Base-by-base conservation (phyloP, 2,329 filamentous ascomycete genomes). In the Ascochyta pisi region DNA sequence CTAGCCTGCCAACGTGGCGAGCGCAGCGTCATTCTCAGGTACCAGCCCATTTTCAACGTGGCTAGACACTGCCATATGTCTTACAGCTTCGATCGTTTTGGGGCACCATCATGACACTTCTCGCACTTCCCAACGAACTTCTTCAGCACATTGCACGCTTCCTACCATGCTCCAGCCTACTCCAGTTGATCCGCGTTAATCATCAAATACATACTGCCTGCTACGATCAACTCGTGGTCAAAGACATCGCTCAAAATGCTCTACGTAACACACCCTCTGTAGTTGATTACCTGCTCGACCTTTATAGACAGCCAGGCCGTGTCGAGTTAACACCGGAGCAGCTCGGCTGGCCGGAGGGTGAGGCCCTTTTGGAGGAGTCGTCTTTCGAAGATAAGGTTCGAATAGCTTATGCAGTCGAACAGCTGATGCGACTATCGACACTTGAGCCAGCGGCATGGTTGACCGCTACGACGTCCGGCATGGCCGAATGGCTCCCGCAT, bases 401-500 rank as follows among this genome's bases (percentile, higher is more conserved):
- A 15, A 24, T 60, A 8, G 65, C 66, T 24, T 54, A 53, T 15
- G 63, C 66, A 4, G 58, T 63, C 3, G 65, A 67, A 40, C 46
- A 50, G 37, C 43, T 57, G 3, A 38, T 60, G 13, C 22, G 54
- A 31, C 47, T 33, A 16, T 56, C 22, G 19, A 45, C 37, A n/a
- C 43, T 42, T 10, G 44, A 48, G n/a, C 27, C 22, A 1, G 27
- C 41, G 4, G 41, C 52, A 45, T 55, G 53, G 46, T 10, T 55
- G 37, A 50, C 47, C 10, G 40, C 41, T 23, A 44, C 24, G 6
- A 33, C 34, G 5, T 49, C 31, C 9, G 61, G 62, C 16, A 19
- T 68, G 13, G 47, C 44, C 13, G 46, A 62, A 10, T 67, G 65
- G 67, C 52, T 70, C 7, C 66, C 66, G 13, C 66, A 68, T 8